A percentile compares a stretch with the other conserved stretches of the same genome.
Evolutionary conservation across 2,329 filamentous ascomycete genomes (phyloP).

Genomic region (Calonectria multiphialidica): DNA sequence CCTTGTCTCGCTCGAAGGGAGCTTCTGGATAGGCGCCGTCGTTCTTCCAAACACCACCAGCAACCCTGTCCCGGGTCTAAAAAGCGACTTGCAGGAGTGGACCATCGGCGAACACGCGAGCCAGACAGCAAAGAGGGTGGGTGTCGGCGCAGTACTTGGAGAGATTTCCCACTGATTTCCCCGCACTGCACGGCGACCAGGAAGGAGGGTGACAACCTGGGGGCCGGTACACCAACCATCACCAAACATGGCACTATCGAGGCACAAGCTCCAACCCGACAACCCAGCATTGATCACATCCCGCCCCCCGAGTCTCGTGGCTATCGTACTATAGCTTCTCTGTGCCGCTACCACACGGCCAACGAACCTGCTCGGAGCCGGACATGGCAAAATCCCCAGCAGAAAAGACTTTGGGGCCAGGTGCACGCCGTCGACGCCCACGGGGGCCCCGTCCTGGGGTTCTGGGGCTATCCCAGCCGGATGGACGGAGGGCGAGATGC

Average conservation of each 20-base stretch:
- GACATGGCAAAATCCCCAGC: conserved; percentile 24
- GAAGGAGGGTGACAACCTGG: conserved; percentile 10
- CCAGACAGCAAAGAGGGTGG: background rate
- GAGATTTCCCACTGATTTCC: conserved; percentile 22
- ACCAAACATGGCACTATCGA: background rate
- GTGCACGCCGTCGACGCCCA: conserved; percentile 25
- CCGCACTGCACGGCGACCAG: conserved; percentile 25
- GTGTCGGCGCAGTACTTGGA: conserved; percentile 8
- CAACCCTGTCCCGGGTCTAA: conserved; percentile 11
- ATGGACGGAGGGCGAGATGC: conserved; percentile 36
- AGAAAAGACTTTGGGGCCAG: conserved; percentile 23
- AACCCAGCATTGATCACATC: conserved; percentile 9
- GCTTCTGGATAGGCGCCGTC: conserved; percentile 25
- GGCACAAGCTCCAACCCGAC: conserved; percentile 6
- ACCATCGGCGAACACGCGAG: conserved; percentile 21
- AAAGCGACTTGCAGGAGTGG: conserved; percentile 15
- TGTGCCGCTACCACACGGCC: conserved; percentile 31
- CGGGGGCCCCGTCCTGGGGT: conserved; percentile 28
- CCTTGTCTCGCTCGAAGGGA: conserved; percentile 45
- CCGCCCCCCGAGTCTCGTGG: conserved; percentile 23
- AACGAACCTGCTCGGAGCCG: conserved; percentile 38
- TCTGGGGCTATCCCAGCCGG: conserved; percentile 41
- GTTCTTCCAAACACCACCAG: conserved; percentile 14
- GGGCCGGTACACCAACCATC: conserved; percentile 8
- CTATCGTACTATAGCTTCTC: conserved; percentile 2